These are phyloP conservation scores for Debaryomyces sp. DNA, from an alignment of 1,139 yeast genomes.

Conservation along the genomic window DNA sequence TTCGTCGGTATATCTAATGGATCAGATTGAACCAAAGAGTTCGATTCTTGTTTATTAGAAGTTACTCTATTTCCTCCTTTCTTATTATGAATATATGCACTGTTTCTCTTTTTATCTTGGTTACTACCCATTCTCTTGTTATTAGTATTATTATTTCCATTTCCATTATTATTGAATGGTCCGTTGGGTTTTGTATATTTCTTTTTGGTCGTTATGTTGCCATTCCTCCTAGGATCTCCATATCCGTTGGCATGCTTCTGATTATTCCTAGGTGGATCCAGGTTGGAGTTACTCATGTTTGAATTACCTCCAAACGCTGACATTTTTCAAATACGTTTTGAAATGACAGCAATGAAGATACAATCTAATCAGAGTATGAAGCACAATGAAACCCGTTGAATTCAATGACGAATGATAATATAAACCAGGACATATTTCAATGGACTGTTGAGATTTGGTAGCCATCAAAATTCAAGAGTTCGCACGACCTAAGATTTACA, in stretches of 20 bases:
- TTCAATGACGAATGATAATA: not conserved
- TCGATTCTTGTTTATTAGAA: slow-evolving; percentile 2
- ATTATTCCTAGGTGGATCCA: slow-evolving; percentile 7
- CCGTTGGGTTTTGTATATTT: slow-evolving; percentile 13
- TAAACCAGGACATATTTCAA: not conserved
- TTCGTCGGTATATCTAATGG: slow-evolving; percentile 24
- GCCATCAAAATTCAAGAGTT: not conserved
- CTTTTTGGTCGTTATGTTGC: slow-evolving; percentile 11
- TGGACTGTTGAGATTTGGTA: slow-evolving; percentile 3
- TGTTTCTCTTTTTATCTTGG: slow-evolving; percentile 7
- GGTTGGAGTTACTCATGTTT: slow-evolving; percentile 8
- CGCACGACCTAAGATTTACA: not conserved
- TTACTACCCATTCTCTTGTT: slow-evolving; percentile 3
- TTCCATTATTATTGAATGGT: slow-evolving; percentile 8
- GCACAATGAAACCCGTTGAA: slow-evolving; percentile 4
- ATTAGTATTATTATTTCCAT: slow-evolving; percentile 6
- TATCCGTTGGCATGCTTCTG: slow-evolving; percentile 15
- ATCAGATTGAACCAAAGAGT: slow-evolving; percentile 5
- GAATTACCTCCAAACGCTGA: slow-evolving; percentile 29
- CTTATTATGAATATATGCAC: not conserved
- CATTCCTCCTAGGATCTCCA: slow-evolving; percentile 23
- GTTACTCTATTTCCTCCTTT: not conserved
- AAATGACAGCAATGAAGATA: slow-evolving; percentile 5
- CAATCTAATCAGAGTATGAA: slow-evolving; percentile 5
- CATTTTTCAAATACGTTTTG: slow-evolving; percentile 15